Evolutionary conservation across 495 filamentous ascomycete genomes (phyloP).

Genomic region (Penicillium desertorum): DNA sequence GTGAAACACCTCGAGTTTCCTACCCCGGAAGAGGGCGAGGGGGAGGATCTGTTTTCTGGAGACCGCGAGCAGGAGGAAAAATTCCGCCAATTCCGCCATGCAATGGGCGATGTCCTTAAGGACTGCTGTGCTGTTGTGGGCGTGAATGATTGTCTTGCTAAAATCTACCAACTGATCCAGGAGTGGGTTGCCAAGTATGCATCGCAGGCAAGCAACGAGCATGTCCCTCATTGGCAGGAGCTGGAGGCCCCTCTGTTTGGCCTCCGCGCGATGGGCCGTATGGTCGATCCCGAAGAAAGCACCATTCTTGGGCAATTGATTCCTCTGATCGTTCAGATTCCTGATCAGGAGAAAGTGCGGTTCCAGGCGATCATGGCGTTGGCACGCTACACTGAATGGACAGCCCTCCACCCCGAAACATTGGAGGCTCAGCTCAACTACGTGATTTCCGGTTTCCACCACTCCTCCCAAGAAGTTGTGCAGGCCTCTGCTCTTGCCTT

Average conservation of each 20-base stretch:
- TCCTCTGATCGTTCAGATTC: constrained; percentile 88
- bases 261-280: constrained; percentile 93
- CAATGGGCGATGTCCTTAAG: constrained; percentile 98
- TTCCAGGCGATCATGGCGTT: constrained; percentile 98
- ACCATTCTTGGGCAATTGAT: constrained; percentile 86
- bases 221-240: constrained; percentile 94
- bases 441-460: constrained; percentile 86
- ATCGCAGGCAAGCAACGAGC: constrained; percentile 63
- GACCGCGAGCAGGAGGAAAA: constrained; percentile 96
- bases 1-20: constrained; percentile 90
- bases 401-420: constrained; percentile 86
- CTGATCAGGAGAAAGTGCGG: constrained; percentile 90
- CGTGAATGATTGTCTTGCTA: constrained; percentile 81
- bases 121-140: constrained; percentile 96
- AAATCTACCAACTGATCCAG: constrained; percentile 81
- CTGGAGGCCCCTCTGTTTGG: constrained; percentile 94
- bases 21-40: constrained; percentile 69
- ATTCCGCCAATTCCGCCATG: constrained; percentile 92
- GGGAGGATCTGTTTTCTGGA: constrained; percentile 82
- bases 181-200: constrained; percentile 83
- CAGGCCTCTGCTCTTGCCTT: constrained; percentile 90
- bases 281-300: constrained; percentile 87
- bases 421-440: constrained; percentile 90
- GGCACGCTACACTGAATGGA: constrained; percentile 97
- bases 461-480: constrained; percentile 80